Base-by-base conservation (phyloP, 1,284 basidiomycete species). In the Cutaneotrichosporon spelunceum region DNA sequence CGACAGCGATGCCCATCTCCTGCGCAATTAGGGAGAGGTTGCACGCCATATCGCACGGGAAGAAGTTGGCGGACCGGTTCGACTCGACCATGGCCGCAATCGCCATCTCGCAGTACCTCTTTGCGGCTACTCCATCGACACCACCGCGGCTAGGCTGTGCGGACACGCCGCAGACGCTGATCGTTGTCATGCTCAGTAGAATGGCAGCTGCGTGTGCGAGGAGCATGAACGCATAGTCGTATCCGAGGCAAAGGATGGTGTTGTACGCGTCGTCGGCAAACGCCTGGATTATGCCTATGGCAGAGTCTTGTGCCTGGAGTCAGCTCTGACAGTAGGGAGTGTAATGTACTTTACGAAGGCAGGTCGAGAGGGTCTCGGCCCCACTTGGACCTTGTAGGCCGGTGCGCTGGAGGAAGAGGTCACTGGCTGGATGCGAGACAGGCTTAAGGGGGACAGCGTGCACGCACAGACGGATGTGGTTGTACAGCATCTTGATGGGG, bases 41-140 rank as follows among this genome's bases (percentile, higher is more conserved):
- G n/a, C 42, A 53, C 6, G 67, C 67, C 67, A 69, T 69, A 33
- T 69, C 67, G 33, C 57, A 62, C 14, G 67, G 60, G 60, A 69
- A 68, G n/a, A n/a, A 44, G 48, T 67, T 69, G 9, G 66, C 66
- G 1, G 67, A 66, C 5, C 66, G 67, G 45, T 65, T 65, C 16
- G 60, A 60, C 36, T 67, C 65, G 11, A 69, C 62, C 56, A 69
- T 44, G 9, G 64, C 56, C 13, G 66, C n/a, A n/a, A 69, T 65
- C 3, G 67, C 66, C 63, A 62, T 59, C 3, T 49, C 67, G 55
- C 62, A 69, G 48, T 63, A 67, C 21, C 67, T 52, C 60, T 60
- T 65, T 5, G 67, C 66, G 3, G 54, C 56, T 23, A 33, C 30
- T 13, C 54, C 55, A 34, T 68, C 65, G 49, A 65, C 42, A 7